Evolutionary conservation across 2,329 filamentous ascomycete genomes (phyloP), one percentile per base, ranked within the genome.

Genomic region (Sordariomycetes sp.): DNA sequence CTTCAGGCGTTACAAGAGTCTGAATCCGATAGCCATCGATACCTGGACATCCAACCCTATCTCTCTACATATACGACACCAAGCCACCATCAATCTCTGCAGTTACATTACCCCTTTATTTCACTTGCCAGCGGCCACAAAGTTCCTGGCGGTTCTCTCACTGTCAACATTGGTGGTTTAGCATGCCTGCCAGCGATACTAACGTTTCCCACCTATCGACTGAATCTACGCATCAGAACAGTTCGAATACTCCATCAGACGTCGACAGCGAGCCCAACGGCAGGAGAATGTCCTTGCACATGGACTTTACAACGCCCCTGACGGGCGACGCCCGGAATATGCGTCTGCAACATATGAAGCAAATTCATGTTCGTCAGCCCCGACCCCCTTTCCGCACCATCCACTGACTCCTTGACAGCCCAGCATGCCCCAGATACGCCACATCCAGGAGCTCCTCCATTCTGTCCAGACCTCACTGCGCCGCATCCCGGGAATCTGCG

Each of bases 241-340:
- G 25, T 8, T 24, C 19, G n/a, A n/a, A n/a, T n/a, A n/a, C n/a
- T n/a, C n/a, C 8, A 15, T 8, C 8, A 15, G n/a, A 8, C 10
- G 26, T 14, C 7, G 24, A 34, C 23, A 15, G 16, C 10, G 20
- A 19, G 16, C 4, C 14, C 8, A 34, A 16, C 20, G 48, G 38
- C 18, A 59, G 59, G 57, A n/a, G n/a, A n/a, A n/a, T n/a, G n/a
- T n/a, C n/a, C n/a, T 40, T 61, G 27, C 55, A 55, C 10, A 53
- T 61, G 34, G 54, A 60, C 46, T 61, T 61, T 33, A 53, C 53
- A n/a, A 53, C 55, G 17, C 58, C 58, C n/a, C 51, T 61, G 1
- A 49, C 51, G 4, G 58, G 56, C 23, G 43, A 48, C 39, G 55
- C 55, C 30, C 54, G 58, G 4, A 43, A 47, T 4, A 54, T 58